Conservation (phyloP, 2,329 filamentous ascomycete species). For the Chalaropsis thielavioides region DNA sequence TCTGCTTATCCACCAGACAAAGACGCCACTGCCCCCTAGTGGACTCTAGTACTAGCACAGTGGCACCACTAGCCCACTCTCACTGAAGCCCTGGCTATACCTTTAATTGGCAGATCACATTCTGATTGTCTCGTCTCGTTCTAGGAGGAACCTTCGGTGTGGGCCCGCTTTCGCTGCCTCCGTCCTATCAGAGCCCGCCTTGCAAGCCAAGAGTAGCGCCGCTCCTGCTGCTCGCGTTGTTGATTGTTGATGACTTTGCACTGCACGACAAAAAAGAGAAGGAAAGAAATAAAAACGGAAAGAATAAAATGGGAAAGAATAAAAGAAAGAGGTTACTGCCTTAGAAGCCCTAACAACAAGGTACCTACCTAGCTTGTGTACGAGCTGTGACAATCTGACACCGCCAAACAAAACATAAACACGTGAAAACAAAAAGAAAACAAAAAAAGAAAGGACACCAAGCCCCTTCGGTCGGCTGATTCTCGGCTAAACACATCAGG, state of each 20-base stretch:
- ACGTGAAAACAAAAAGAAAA: not conserved
- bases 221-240: no score
- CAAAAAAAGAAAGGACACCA: not conserved
- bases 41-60: no score
- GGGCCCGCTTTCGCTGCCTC: not conserved
- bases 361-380: not conserved
- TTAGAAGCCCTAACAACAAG: not conserved
- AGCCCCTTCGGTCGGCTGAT: not conserved
- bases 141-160: not conserved
- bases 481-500: conserved; percentile 2
- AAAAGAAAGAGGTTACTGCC: not conserved
- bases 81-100: not conserved
- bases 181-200: not conserved
- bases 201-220: no score
- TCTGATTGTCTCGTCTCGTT: not conserved
- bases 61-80: not conserved
- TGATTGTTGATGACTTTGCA: no score
- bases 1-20: no score
- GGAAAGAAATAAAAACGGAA: no score
- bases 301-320: no score
- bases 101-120: not conserved
- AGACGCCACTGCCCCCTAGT: no score
- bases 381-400: not conserved
- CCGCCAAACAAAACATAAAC: not conserved
- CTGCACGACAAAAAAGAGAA: no score